A percentile compares a stretch with the other conserved stretches of the same genome.
Conservation (phyloP, 2,329 filamentous ascomycete species). For the Cytospora paraplurivora region DNA sequence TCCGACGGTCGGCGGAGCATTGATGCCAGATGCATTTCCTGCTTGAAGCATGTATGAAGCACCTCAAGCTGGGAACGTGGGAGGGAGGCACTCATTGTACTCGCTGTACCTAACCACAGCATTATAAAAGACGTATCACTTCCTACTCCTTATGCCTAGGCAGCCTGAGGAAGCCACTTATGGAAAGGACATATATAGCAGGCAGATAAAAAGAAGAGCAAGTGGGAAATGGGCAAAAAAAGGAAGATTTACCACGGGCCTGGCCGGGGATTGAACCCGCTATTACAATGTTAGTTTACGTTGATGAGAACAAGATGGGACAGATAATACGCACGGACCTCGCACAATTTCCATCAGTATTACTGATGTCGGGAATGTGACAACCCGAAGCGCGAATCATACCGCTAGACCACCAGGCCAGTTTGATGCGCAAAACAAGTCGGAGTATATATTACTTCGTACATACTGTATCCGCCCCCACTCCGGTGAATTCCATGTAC, state of each 20-base stretch:
- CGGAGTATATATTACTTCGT: not conserved
- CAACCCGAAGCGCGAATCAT: conserved; percentile 26
- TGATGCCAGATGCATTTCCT: too few species aligned
- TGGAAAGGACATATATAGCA: not conserved
- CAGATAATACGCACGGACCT: conserved; percentile 1
- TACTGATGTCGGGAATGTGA: not conserved
- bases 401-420: conserved; percentile 25
- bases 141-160: not conserved
- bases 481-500: too few species aligned
- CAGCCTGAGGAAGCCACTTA: not conserved
- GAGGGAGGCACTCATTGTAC: too few species aligned
- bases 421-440: not conserved
- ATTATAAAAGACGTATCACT: not conserved
- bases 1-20: too few species aligned
- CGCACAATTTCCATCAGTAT: not conserved
- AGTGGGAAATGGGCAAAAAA: not conserved
- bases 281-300: not conserved
- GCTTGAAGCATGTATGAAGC: too few species aligned
- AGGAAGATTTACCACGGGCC: not conserved
- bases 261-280: conserved; percentile 19
- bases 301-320: not conserved
- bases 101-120: too few species aligned
- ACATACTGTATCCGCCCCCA: too few species aligned
- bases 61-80: too few species aligned
- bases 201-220: not conserved